These are phyloP conservation scores for Debaryomycetaceae sp. DNA, from an alignment of 1,139 yeast species.

Conservation along the genomic window DNA sequence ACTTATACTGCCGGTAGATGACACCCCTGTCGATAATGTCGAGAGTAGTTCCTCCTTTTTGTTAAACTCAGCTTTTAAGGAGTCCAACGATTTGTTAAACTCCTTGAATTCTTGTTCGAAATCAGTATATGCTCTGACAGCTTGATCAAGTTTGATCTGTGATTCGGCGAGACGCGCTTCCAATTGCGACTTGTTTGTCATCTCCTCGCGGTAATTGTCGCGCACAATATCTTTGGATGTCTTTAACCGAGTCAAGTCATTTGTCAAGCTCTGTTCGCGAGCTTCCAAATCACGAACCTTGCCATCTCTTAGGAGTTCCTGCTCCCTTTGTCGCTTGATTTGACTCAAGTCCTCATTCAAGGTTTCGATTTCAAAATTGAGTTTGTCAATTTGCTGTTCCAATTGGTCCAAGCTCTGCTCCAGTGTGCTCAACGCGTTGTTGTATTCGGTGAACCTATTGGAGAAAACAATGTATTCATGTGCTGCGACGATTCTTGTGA, in stretches of 20 bases:
- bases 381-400: constrained; percentile 28
- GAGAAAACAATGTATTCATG: constrained; percentile 51
- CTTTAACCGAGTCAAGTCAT: constrained; percentile 56
- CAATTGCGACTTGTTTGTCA: constrained; percentile 8
- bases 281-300: constrained; percentile 50
- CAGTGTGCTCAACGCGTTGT: constrained; percentile 25
- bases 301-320: constrained; percentile 55
- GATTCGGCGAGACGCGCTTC: constrained; percentile 9
- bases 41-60: constrained; percentile 73
- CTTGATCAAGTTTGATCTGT: constrained; percentile 16
- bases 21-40: constrained; percentile 81
- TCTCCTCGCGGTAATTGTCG: constrained; percentile 46
- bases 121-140: constrained; percentile 14
- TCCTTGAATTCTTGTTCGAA: constrained; percentile 23
- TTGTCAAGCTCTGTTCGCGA: constrained; percentile 46
- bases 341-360: constrained; percentile 53
- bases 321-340: constrained; percentile 44
- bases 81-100: constrained; percentile 24
- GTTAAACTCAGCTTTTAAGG: constrained; percentile 38
- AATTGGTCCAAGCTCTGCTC: constrained; percentile 25
- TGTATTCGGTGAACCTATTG: constrained; percentile 28
- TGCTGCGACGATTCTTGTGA: constrained; percentile 66
- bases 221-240: constrained; percentile 50
- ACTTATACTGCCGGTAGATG: constrained; percentile 62
- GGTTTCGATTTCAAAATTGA: constrained; percentile 44